Base-by-base conservation (phyloP, 192 early-diverging fungal species). In the Allomyces macrogynus region DNA sequence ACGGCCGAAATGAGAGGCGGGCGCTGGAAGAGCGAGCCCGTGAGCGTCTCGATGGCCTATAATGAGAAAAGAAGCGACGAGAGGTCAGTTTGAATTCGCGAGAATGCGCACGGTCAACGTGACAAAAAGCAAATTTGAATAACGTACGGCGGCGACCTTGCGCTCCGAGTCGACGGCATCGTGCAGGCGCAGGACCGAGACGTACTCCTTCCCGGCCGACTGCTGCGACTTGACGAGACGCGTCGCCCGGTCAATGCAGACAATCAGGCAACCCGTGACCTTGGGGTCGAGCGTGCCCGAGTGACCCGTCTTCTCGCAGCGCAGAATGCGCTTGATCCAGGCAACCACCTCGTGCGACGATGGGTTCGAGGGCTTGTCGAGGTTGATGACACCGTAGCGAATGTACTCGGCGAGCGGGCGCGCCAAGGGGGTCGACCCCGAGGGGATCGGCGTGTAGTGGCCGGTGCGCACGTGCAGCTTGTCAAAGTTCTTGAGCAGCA, bases 261-360 rank as follows among this genome's bases (percentile, higher is more conserved):
- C 95, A 73, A 97, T 97, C 79, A 99, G 80, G 72, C 95, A 97
- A 27, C 95, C 95, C 14, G 95, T 99, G 23, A 99, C 95, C 74
- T 99, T 99, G 65, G 95, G 95, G 79, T 99, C 95, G 9, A 99
- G 85, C 10, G 95, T 99, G 61, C 95, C 95, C 71, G 85, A 87
- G 83, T 99, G 95, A 26, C 95, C 95, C 61, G 95, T 99, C 74
- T 99, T 99, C 70, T 99, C 92, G 24, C 92, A 91, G 64, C 89
- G 85, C 63, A 99, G 83, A 66, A 99, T 99, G 66, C 93, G 88
- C 44, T 91, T 85, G 74, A 99, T 93, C 95, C 95, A 99, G 64
- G 95, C 95, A 63, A 99, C 95, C 24, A 99, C 95, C 78, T 99
- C 95, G 81, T 99, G 95, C 61, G 95, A 99, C 63, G 93, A 97